phyloP scores from a whole-genome alignment of 208 protist genomes.

The Crithidia sp. region DNA sequence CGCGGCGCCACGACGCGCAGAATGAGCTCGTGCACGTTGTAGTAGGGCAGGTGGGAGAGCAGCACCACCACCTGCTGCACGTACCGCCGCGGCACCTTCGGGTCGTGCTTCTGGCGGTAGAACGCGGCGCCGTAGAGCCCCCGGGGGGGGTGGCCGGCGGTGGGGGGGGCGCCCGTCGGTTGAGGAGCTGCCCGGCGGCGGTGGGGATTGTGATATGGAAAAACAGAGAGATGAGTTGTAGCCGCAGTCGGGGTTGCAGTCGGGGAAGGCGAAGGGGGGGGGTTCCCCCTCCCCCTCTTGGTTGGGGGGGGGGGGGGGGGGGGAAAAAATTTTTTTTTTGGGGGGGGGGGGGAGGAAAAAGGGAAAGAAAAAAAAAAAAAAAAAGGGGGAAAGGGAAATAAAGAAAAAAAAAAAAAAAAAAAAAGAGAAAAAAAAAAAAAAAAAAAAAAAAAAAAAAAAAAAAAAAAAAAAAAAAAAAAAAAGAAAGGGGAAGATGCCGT shows the following conservation, averaged over 20 bases:
- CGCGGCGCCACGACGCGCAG: conserved; percentile 80
- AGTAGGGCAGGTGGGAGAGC: conserved; percentile 78
- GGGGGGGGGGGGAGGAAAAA: too few relatives aligned
- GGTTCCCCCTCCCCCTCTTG: conserved; percentile 56
- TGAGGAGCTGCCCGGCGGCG: too few relatives aligned
- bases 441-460: conserved; percentile 20
- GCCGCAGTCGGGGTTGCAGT: conserved; percentile 83
- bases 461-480: conserved; percentile 12
- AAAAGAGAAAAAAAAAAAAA: too few relatives aligned
- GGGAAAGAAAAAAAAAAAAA: too few relatives aligned
- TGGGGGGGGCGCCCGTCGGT: too few relatives aligned
- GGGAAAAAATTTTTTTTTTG: too few relatives aligned
- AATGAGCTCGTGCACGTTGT: conserved; percentile 80
- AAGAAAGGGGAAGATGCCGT: too few relatives aligned
- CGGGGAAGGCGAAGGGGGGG: conserved; percentile 74
- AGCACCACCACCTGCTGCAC: conserved; percentile 89
- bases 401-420: too few relatives aligned
- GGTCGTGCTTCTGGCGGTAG: conserved; percentile 86
- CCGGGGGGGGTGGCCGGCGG: too few relatives aligned
- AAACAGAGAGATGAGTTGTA: conserved; percentile 90
- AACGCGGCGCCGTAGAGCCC: conserved; percentile 83
- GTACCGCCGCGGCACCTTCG: conserved; percentile 75
- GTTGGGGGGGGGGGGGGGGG: too few relatives aligned
- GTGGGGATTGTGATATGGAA: too few relatives aligned
- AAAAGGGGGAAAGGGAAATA: too few relatives aligned